A percentile compares a stretch with the other conserved stretches of the same genome.
These are phyloP conservation scores for Claviceps sp. DNA, from an alignment of 2,329 filamentous ascomycete species.

Conservation along the genomic window DNA sequence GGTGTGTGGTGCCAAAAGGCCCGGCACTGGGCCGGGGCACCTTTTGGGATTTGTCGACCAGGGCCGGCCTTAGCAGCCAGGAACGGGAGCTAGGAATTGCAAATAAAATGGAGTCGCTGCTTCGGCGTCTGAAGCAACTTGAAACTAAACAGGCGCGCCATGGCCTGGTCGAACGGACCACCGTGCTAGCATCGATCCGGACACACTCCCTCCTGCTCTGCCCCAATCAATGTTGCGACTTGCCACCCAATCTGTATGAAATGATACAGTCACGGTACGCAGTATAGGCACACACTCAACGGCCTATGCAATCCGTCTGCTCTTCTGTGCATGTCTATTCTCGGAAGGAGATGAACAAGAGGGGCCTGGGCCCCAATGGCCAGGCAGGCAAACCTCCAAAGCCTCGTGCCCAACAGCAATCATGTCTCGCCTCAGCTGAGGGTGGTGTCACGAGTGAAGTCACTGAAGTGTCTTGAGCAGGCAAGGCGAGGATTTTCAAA, in stretches of 20 bases:
- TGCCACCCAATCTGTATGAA: no score
- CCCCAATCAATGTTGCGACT: neutral
- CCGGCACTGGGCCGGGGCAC: conserved; percentile 32
- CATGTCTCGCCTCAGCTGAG: neutral
- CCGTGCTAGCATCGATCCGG: conserved; percentile 7
- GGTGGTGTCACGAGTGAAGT: neutral
- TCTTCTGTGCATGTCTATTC: conserved; percentile 30
- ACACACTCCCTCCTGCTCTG: neutral
- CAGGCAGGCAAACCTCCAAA: neutral
- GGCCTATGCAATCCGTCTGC: neutral
- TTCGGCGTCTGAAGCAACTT: conserved; percentile 2
- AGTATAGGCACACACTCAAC: neutral
- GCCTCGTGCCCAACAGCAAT: neutral
- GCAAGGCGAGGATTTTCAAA: neutral
- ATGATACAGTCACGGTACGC: neutral
- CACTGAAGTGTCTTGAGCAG: conserved; percentile 1
- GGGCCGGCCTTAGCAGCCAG: conserved; percentile 24
- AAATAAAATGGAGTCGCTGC: neutral
- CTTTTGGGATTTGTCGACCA: conserved; percentile 12
- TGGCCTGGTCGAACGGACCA: conserved; percentile 1
- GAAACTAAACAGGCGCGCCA: conserved; percentile 4
- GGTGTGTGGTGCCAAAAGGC: conserved; percentile 32
- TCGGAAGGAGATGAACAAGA: conserved; percentile 31
- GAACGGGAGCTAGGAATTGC: conserved; percentile 21
- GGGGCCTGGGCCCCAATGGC: neutral